These are phyloP conservation scores for Cornus controversa DNA, from an alignment of 148 eudicot species.

Conservation along the genomic window DNA sequence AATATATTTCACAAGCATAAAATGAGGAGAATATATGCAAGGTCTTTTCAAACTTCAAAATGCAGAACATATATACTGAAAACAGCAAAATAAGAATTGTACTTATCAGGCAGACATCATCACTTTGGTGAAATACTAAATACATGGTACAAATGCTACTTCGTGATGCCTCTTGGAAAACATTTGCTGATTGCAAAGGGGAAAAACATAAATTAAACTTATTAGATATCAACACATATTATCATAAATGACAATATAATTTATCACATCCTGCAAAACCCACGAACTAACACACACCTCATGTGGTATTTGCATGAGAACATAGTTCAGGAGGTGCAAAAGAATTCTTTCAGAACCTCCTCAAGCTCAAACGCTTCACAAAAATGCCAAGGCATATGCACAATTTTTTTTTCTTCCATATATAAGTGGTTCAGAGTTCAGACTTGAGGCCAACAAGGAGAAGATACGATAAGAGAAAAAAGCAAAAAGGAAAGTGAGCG, in stretches of 20 bases:
- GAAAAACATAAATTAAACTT: background rate
- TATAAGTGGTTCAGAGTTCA: background rate
- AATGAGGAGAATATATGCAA: too few relatives aligned
- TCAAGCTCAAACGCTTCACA: background rate
- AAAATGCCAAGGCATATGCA: background rate
- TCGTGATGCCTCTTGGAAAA: conserved; percentile 3
- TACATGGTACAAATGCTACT: background rate
- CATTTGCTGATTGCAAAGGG: background rate
- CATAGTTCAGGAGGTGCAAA: background rate
- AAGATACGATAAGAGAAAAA: background rate
- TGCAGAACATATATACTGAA: too few relatives aligned
- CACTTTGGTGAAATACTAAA: too few relatives aligned
- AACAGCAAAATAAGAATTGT: too few relatives aligned
- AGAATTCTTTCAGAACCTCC: background rate
- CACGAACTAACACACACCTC: background rate
- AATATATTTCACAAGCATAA: background rate
- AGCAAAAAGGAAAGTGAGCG: background rate
- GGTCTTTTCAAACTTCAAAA: too few relatives aligned
- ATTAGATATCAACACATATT: background rate
- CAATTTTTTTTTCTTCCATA: background rate
- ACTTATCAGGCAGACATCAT: too few relatives aligned
- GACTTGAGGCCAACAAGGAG: too few relatives aligned
- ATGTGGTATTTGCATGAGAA: background rate
- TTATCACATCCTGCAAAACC: background rate
- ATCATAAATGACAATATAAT: background rate